phyloP scores from a whole-genome alignment of 2,329 filamentous ascomycete genomes.

The Geosmithia flava region DNA sequence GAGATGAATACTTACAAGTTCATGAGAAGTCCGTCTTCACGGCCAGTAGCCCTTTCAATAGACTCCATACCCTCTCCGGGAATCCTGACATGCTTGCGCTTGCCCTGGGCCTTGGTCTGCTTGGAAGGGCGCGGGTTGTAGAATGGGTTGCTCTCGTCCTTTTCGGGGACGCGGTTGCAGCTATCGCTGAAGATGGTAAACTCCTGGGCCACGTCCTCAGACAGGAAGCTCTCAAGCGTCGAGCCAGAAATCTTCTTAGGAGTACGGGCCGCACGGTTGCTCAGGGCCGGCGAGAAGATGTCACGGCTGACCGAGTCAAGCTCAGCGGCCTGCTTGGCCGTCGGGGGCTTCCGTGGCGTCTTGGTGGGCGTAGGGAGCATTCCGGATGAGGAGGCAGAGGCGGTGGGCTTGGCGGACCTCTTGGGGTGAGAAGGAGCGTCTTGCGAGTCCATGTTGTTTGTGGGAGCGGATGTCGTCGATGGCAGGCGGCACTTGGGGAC shows the following conservation, averaged over 20 bases:
- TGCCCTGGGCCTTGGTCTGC: slow-evolving; percentile 37
- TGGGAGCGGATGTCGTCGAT: background rate
- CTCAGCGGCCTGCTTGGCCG: slow-evolving; percentile 31
- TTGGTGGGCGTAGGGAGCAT: slow-evolving; percentile 72
- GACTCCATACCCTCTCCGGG: slow-evolving; percentile 44
- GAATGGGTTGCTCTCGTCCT: slow-evolving; percentile 65
- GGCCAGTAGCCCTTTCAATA: slow-evolving; percentile 49
- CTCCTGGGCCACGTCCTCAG: slow-evolving; percentile 40
- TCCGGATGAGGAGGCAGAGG: slow-evolving; percentile 13
- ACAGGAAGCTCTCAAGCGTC: slow-evolving; percentile 44
- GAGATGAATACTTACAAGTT: slow-evolving; percentile 52
- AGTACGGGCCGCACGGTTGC: slow-evolving; percentile 37
- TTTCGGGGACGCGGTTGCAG: slow-evolving; percentile 61
- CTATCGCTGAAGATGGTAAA: slow-evolving; percentile 70
- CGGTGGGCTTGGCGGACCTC: background rate
- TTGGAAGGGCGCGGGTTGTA: slow-evolving; percentile 29
- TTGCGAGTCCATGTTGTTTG: background rate
- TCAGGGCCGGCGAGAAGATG: slow-evolving; percentile 45
- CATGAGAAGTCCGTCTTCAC: slow-evolving; percentile 63
- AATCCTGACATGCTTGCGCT: slow-evolving; percentile 39
- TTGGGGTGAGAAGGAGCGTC: background rate
- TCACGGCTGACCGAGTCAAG: slow-evolving; percentile 45
- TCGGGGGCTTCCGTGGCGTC: slow-evolving; percentile 55
- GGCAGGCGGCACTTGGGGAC: background rate
- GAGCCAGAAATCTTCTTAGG: slow-evolving; percentile 43